phyloP scores from a whole-genome alignment of 441 rosid genomes.

The Arabidopsis hybrid region DNA sequence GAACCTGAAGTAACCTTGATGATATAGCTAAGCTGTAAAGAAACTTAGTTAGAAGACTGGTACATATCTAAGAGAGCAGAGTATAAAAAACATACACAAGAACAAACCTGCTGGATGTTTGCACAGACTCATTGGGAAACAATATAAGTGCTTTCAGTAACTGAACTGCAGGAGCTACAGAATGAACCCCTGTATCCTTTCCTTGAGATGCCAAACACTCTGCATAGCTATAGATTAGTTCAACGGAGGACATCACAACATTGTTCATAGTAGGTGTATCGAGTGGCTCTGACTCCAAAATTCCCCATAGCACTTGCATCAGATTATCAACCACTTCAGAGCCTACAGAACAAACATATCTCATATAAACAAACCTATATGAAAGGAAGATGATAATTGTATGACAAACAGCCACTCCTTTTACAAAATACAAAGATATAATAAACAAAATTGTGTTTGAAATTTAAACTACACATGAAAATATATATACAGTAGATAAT shows the following conservation, averaged over 20 bases:
- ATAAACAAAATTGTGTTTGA: constrained; percentile 30
- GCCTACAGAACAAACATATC: constrained; percentile 57
- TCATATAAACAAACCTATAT: constrained; percentile 32
- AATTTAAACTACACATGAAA: constrained; percentile 19
- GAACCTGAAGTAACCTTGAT: constrained; percentile 99
- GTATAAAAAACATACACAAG: constrained; percentile 22
- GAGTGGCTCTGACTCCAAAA: constrained; percentile 95
- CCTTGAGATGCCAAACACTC: constrained; percentile 96
- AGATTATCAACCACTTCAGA: constrained; percentile 95
- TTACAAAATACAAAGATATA: constrained; percentile 23
- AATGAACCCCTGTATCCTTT: constrained; percentile 62
- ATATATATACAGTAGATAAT: constrained; percentile 25
- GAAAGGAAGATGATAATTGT: constrained; percentile 18
- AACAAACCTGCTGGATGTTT: constrained; percentile 96
- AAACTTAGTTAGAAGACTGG: constrained; percentile 39
- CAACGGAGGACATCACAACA: constrained; percentile 94
- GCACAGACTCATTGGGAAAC: constrained; percentile 89
- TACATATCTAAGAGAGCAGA: constrained; percentile 23
- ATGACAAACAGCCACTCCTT: constrained; percentile 19
- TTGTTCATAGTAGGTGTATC: constrained; percentile 98
- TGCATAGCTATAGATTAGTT: constrained; percentile 95
- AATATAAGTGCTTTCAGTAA: constrained; percentile 89
- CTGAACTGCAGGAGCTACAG: constrained; percentile 96
- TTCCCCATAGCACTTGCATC: constrained; percentile 99
- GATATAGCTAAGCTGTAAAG: constrained; percentile 96